Evolutionary conservation across 208 protist species (phyloP).

Genomic region (Polymyxa betae): DNA sequence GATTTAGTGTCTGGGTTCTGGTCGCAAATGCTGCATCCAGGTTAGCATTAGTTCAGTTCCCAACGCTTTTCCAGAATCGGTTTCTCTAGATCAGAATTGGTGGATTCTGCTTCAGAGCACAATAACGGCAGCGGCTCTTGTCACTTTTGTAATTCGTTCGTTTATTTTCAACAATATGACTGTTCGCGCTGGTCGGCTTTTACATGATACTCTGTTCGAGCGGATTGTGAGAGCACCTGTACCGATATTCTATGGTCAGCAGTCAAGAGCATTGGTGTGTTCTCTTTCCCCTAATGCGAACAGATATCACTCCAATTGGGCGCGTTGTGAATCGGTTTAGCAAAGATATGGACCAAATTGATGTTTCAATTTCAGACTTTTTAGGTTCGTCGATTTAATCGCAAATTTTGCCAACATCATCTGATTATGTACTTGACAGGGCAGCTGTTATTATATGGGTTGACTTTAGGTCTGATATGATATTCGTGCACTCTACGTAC

Average conservation of each 20-base stretch:
- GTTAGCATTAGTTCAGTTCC: background rate
- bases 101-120: background rate
- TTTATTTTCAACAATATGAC: constrained; percentile 2
- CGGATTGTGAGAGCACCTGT: background rate
- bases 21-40: background rate
- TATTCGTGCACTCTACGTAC: background rate
- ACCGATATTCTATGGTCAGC: constrained; percentile 28
- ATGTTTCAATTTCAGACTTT: constrained; percentile 42
- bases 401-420: background rate
- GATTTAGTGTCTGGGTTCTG: background rate
- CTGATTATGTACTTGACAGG: background rate
- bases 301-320: constrained; percentile 88
- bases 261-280: background rate
- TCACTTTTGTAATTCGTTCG: background rate
- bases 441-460: constrained; percentile 20
- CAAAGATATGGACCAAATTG: constrained; percentile 77
- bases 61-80: background rate
- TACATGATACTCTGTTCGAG: background rate
- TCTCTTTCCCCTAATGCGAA: constrained; percentile 76
- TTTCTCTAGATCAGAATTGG: background rate
- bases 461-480: constrained; percentile 9
- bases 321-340: constrained; percentile 91
- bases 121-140: background rate
- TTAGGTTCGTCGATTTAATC: background rate
- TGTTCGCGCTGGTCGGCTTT: background rate